These are phyloP conservation scores for Lasiodiplodia sp. DNA, from an alignment of 2,329 filamentous ascomycete genomes.

Conservation along the genomic window DNA sequence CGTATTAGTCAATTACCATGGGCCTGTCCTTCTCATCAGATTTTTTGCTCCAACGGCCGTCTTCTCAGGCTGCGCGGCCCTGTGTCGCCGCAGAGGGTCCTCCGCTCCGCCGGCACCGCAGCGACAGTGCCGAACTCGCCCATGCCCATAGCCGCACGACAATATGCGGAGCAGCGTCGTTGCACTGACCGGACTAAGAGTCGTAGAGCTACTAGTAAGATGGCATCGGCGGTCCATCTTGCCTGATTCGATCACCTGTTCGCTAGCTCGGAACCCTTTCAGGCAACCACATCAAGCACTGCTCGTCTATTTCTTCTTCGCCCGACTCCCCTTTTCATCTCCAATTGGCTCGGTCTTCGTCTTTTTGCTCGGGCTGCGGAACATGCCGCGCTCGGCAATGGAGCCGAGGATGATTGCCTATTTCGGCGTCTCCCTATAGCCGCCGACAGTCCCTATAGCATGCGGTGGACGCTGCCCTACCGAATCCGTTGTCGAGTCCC, in stretches of 20 bases:
- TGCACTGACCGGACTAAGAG: neutral
- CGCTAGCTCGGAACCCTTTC: conserved; percentile 14
- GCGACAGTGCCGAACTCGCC: neutral
- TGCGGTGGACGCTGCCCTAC: neutral
- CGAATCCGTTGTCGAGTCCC: neutral
- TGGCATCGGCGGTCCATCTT: neutral
- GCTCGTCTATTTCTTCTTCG: conserved; percentile 10
- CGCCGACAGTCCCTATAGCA: conserved; percentile 1
- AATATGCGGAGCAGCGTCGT: conserved; percentile 15
- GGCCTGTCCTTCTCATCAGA: conserved; percentile 22
- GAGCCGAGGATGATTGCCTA: neutral
- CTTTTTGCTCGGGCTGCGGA: neutral
- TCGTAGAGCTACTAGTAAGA: neutral
- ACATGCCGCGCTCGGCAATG: conserved; percentile 15
- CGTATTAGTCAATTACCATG: conserved; percentile 15
- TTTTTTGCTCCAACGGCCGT: neutral
- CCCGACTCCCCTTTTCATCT: conserved; percentile 13
- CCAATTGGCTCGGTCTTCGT: neutral
- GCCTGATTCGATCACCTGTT: neutral
- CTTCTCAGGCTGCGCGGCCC: neutral
- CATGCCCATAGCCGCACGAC: conserved; percentile 1
- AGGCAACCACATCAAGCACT: conserved; percentile 8
- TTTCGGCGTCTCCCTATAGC: conserved; percentile 1
- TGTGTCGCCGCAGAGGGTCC: neutral
- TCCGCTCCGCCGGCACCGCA: neutral